These are phyloP conservation scores for Lolium rigidum DNA, from an alignment of 176 grass and related monocot genomes.

Conservation along the genomic window DNA sequence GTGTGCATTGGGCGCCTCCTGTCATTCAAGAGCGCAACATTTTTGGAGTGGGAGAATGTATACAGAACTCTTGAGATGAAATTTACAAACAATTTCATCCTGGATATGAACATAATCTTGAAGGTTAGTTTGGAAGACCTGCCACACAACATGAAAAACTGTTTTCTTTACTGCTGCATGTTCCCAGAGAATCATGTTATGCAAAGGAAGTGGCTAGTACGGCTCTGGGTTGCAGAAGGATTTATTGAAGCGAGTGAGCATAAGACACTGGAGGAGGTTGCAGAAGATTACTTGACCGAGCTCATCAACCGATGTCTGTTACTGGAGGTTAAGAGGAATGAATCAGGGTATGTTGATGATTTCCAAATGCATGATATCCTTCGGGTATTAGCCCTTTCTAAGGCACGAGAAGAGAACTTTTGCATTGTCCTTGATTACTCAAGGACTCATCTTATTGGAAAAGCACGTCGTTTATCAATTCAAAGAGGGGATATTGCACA, in stretches of 20 bases:
- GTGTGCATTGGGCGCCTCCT: constrained; percentile 40
- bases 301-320: constrained; percentile 5
- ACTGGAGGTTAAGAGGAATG: constrained; percentile 18
- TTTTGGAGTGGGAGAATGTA: constrained; percentile 39
- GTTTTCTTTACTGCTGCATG: constrained; percentile 53
- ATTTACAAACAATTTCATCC: constrained; percentile 22
- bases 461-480: constrained; percentile 36
- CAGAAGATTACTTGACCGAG: constrained; percentile 13
- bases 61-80: constrained; percentile 38
- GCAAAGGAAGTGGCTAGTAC: constrained; percentile 39
- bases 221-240: constrained; percentile 55
- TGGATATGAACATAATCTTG: constrained; percentile 44
- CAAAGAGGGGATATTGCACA: constrained; percentile 28
- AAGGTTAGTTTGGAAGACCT: constrained; percentile 50
- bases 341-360: not conserved
- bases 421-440: constrained; percentile 14
- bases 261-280: constrained; percentile 1
- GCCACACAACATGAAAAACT: constrained; percentile 47
- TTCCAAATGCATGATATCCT: constrained; percentile 29
- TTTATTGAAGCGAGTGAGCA: constrained; percentile 23
- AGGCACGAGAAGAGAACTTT: constrained; percentile 21
- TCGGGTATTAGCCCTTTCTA: constrained; percentile 26
- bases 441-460: constrained; percentile 2
- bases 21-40: constrained; percentile 35
- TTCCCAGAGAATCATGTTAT: constrained; percentile 54